Evolutionary conservation across 495 filamentous ascomycete genomes (phyloP).

Genomic region (Podospora australis): DNA sequence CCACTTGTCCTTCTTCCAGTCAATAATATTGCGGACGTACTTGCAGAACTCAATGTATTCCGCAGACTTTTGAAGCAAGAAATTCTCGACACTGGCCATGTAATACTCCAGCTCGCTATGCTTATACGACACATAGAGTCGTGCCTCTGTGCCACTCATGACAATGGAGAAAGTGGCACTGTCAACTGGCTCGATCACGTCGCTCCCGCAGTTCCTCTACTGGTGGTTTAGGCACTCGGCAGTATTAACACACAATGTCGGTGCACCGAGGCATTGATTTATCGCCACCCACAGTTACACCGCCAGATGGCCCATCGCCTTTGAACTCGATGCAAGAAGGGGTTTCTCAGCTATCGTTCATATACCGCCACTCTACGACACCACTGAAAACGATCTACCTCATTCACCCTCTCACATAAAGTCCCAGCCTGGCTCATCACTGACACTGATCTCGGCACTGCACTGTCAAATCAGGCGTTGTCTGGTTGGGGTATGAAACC

Average conservation of each 20-base stretch:
- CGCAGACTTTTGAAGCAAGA: constrained; percentile 16
- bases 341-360: too few species aligned
- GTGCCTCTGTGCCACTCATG: constrained; percentile 26
- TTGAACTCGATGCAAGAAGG: constrained; percentile 28
- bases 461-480: too few species aligned
- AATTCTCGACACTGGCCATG: constrained; percentile 14
- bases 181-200: constrained; percentile 14
- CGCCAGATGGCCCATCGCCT: constrained; percentile 9
- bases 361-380: too few species aligned
- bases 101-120: constrained; percentile 19
- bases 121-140: constrained; percentile 17
- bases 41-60: constrained; percentile 28
- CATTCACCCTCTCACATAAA: too few species aligned
- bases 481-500: too few species aligned
- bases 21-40: constrained; percentile 6
- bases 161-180: constrained; percentile 28
- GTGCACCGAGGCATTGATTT: constrained; percentile 24
- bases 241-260: constrained; percentile 12
- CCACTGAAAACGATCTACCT: too few species aligned
- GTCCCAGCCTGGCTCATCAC: too few species aligned
- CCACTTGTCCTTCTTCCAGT: constrained; percentile 27
- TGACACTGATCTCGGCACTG: too few species aligned
- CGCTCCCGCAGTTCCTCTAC: constrained; percentile 15
- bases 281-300: constrained; percentile 25
- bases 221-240: constrained; percentile 22